Evolutionary conservation across 306 rosid genomes (phyloP), one percentile per base, ranked within the genome.

Genomic region (Dalbergia oliveri): DNA sequence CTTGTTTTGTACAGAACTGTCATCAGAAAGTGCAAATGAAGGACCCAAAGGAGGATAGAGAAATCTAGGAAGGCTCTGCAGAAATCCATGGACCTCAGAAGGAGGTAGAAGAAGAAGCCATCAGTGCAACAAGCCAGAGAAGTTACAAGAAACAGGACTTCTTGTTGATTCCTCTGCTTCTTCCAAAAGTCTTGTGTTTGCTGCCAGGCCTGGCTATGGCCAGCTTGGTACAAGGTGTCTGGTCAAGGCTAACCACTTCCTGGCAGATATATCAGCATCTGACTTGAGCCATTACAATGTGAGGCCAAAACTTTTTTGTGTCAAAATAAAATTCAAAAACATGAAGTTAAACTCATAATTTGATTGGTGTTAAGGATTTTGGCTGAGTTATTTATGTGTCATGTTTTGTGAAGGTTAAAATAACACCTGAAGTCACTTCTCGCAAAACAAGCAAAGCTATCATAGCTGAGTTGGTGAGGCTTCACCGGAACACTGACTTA

Each of bases 201-300:
- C 82, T 5, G 63, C 60, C 12, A 86, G 89, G 72, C 89, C 89
- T 63, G 89, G 89, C 35, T 82, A 79, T 82, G 89, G 89, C 77
- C 86, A 86, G 64, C 69, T 82, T 26, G 91, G 91, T 65, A 84
- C 86, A 8, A 88, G 76, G 79, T 88, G 91, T 82, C 37, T 88
- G 66, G 88, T 88, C 77, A 88, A 88, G 66, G 89, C 91, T 21
- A 88, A 88, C 39, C 91, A 88, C 85, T 88, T 88, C 79, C 75
- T 88, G 16, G 91, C 89, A 23, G 82, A 86, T 59, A 72, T 88
- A 75, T 87, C 89, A 71, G 88, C 73, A n/a, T 88, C 87, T 31
- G 88, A 88, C 80, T 74, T 88, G 44, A 84, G 86, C 77, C 91
- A 85, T 75, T 88, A 88, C 83, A 85, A 67, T 86, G 89, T 86